Evolutionary conservation across 768 basidiomycete genomes (phyloP), one percentile per base, ranked within the genome.

Genomic region (Russula sp.): DNA sequence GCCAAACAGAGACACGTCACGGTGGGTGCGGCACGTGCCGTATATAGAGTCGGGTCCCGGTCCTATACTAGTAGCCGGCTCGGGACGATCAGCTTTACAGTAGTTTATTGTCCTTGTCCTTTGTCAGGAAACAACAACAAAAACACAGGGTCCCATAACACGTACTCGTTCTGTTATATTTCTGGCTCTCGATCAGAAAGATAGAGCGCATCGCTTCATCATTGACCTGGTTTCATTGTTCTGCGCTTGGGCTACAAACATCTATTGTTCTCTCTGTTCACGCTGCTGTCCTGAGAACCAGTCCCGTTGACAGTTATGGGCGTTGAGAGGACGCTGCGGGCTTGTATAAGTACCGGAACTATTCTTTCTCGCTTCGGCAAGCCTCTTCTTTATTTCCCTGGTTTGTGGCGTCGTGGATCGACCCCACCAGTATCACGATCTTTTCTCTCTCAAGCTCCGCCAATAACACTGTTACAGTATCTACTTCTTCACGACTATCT

Each of bases 351-450:
- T 65, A 61, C 42, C n/a, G 18, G 54, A 38, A 11, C 34, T 32
- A 40, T 18, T 50, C 48, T 57, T 22, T 14, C 48, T 24, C 16
- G 54, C 9, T 6, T 52, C 40, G 40, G 22, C 42, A 57, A 26
- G 20, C 59, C 42, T 46, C 54, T 61, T 24, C 46, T 42, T 54
- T 52, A 24, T 46, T n/a, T 57, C 32, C 59, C 60, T 36, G 48
- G 55, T 57, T 28, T 52, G 64, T 52, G 64, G 64, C 64, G 64
- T 65, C 60, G 64, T 65, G 0, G 64, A 65, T 61, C 64, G 64
- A 65, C 64, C 55, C 26, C 22, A 36, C 7, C 49, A 26, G 32
- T 18, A 4, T 57, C 26, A 30, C 52, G 28, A 2, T 20, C 22
- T 20, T 11, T 26, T 52, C 26, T 50, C 30, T 28, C 48, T 42